Base-by-base conservation (phyloP, 257 asterid genomes). In the Rehmannia glutinosa region DNA sequence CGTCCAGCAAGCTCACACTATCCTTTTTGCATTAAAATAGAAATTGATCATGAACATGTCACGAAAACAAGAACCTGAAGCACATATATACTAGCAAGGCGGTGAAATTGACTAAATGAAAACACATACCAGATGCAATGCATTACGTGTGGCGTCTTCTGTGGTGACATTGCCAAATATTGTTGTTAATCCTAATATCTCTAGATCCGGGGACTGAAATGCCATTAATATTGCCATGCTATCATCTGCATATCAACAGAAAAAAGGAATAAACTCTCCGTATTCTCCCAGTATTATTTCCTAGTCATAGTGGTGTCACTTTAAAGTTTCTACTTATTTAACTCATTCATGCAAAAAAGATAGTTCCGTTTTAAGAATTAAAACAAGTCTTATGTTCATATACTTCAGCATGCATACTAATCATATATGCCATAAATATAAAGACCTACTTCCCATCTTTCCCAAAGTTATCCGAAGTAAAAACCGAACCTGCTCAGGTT, bases 1-100 rank as follows among this genome's bases (percentile, higher is more conserved):
- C 75, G 75, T 83, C 98, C 98, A 88, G 96, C 98, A 62, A 87
- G 81, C 91, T 91, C 99, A 86, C 99, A 88, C 99, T 91, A 87
- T 91, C 93, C 92, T 91, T 94, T 94, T 94, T 88, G 89, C 89
- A 84, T 67, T 35, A 69, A 74, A 80, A 68, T 25, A 54, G 73
- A 63, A 58, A 69, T 53, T 27, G 87, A 84, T 90, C 91, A 88
- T 62, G 78, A 73, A 71, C 67, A 75, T 68, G 77, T 57, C 62
- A 74, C 61, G 17, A 71, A 54, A 23, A 25, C 45, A 69, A 60
- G 62, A 74, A 46, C 2, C 39, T 23, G 61, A 38, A 63, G 52
- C 32, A 53, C 36, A 41, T 24, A 38, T 52, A 23, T 10, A 62
- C 43, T 35, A 23, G 62, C 49, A 72, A 58, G 38, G 54, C 21